Base-by-base conservation (phyloP, 2,329 filamentous ascomycete genomes). In the Epichloe amarillans region DNA sequence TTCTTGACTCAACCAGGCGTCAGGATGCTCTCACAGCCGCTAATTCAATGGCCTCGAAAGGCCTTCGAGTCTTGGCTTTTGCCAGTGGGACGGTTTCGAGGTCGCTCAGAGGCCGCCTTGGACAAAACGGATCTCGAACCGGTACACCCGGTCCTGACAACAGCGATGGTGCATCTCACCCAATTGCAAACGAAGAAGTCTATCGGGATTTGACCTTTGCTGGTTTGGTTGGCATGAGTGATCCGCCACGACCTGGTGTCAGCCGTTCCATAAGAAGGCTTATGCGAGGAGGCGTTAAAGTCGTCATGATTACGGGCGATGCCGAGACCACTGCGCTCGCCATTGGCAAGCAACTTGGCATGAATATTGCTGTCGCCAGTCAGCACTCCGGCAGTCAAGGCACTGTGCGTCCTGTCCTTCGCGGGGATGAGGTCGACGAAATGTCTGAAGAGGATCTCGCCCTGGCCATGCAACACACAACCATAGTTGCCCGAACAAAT, bases 291-390 rank as follows among this genome's bases (percentile, higher is more conserved):
- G 91, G 91, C 39, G 93, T 98, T 55, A 93, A 89, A 66, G 88
- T 98, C 46, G 94, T 98, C 59, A 98, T 98, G 93, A 97, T 98
- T 58, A 98, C 93, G 10, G 93, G 93, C 52, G 93, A 98, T 66
- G 88, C 93, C 15, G 89, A 97, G 65, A 88, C 88, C 1, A 98
- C 93, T 3, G 93, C 93, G 2, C 75, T 96, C 44, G 93, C 93
- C 0, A 97, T 98, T 63, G 93, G 88, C 33, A 88, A 80, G 66
- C 91, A 95, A 62, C 76, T 98, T n/a, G 93, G 93, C 40, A 98
- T 98, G 88, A 82, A 83, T 2, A 80, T 97, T 51, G 77, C 75
- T 11, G 66, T 69, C 50, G 72, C 72, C 56, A 77, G 68, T 54
- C 76, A 68, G 54, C 74, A 74, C 61, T 71, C 67, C 42, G 66